Evolutionary conservation across 2,329 filamentous ascomycete species (phyloP).

Genomic region (Arthrobotrys pseudoclavata): DNA sequence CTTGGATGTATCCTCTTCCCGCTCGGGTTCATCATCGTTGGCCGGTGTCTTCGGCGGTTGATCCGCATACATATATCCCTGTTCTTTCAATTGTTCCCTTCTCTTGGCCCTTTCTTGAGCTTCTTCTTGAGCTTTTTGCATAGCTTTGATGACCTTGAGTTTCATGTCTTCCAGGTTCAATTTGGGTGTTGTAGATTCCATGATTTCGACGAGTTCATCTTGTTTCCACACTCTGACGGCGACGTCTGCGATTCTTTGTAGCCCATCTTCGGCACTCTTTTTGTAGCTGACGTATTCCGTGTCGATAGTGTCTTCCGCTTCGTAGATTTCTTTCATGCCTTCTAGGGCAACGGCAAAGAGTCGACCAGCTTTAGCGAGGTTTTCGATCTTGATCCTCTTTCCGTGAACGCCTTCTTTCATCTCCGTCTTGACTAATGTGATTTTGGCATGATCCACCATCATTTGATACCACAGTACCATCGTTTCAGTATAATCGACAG

Average conservation of each 20-base stretch:
- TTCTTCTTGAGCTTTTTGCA: slow-evolving; percentile 4
- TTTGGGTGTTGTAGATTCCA: slow-evolving; percentile 28
- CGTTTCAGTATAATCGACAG: slow-evolving; percentile 34
- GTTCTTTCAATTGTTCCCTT: neutral
- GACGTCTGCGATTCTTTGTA: slow-evolving; percentile 30
- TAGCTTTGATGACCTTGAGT: slow-evolving; percentile 27
- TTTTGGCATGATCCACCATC: slow-evolving; percentile 45
- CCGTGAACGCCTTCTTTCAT: slow-evolving; percentile 21
- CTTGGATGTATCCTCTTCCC: neutral
- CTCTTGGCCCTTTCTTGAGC: slow-evolving; percentile 12
- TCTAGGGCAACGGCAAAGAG: slow-evolving; percentile 39
- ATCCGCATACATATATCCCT: slow-evolving; percentile 11
- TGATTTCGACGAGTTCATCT: slow-evolving; percentile 40
- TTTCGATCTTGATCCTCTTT: slow-evolving; percentile 49
- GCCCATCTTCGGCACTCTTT: slow-evolving; percentile 28
- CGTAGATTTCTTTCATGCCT: slow-evolving; percentile 49
- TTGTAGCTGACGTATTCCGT: slow-evolving; percentile 40
- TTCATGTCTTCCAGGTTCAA: slow-evolving; percentile 38
- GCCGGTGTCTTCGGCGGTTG: slow-evolving; percentile 21
- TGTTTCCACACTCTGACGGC: slow-evolving; percentile 26
- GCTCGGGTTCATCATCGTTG: slow-evolving; percentile 2
- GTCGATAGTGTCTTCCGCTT: slow-evolving; percentile 22
- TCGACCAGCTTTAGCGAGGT: slow-evolving; percentile 45
- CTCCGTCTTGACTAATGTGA: slow-evolving; percentile 45
- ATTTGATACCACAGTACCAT: slow-evolving; percentile 56